Base-by-base conservation (phyloP, 2,329 filamentous ascomycete species). In the Trichoderma sp. region DNA sequence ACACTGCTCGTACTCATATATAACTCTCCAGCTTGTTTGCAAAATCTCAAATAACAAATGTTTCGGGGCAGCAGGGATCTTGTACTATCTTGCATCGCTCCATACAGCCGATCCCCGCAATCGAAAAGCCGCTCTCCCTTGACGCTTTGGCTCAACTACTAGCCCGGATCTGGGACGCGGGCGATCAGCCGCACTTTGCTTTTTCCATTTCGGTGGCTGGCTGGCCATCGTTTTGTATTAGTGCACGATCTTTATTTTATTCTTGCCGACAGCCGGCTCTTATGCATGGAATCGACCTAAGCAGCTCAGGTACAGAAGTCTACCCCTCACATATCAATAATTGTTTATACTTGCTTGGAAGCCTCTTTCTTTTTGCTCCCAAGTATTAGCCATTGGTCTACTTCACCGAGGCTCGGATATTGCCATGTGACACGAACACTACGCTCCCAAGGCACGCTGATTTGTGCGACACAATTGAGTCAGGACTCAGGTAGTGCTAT, bases 81-180 rank as follows among this genome's bases (percentile, higher is more conserved):
- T 7, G 29, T 11, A 33, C 31, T 11, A 43, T 43, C 19, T 43
- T 8, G 40, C 40, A 49, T 66, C 62, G 53, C 53, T 24, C 47
- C 37, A 33, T 57, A 57, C 14, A n/a, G 37, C 62, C 62, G 62
- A 57, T 66, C 62, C 53, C 62, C 37, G 53, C 62, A 57, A 27
- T 37, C 33, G 19, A 47, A 57, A 35, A 33, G 52, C 62, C 62
- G 35, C 52, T 49, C 53, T 57, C 62, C 37, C 62, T 57, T 57
- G 62, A 66, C 27, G 29, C 61, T 57, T 57, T 58, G 49, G 19
- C 53, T 16, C n/a, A 33, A 13, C 27, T 24, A 4, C 52, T 57
- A 37, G 13, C 33, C 40, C 16, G 6, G 7, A 43, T 43, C 40
- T 58, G 52, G 21, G 14, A 31, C 35, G 52, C 19, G 14, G 21